phyloP scores from a whole-genome alignment of 257 asterid species.

The Gentiana dahurica region DNA sequence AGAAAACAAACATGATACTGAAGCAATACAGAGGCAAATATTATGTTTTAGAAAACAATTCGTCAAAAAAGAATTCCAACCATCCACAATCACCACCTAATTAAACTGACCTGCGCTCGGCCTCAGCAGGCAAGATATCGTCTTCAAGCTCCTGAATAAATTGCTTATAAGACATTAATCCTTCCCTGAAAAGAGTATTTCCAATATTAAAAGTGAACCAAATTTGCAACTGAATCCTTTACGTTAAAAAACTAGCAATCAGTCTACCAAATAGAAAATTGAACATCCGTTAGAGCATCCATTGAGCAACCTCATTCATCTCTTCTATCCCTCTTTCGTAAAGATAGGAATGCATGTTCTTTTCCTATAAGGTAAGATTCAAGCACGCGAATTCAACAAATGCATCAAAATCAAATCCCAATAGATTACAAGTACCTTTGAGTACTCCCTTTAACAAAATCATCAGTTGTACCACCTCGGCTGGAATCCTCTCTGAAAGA shows the following conservation, averaged over 20 bases:
- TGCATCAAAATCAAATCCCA: too few relatives aligned
- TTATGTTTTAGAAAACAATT: constrained; percentile 5
- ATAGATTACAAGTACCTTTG: constrained; percentile 39
- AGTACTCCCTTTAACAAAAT: constrained; percentile 40
- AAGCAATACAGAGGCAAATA: not conserved
- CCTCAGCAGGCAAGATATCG: constrained; percentile 92
- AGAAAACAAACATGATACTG: not conserved
- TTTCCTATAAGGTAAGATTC: not conserved
- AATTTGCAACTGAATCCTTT: too few relatives aligned
- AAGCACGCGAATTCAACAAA: not conserved
- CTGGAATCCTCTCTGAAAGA: constrained; percentile 72
- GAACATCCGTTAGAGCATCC: too few relatives aligned
- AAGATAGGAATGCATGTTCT: not conserved
- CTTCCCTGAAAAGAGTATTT: constrained; percentile 49
- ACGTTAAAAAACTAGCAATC: too few relatives aligned
- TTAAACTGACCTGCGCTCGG: constrained; percentile 74
- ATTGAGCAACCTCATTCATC: not conserved
- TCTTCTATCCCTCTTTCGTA: not conserved
- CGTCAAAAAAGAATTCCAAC: constrained; percentile 6
- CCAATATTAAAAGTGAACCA: too few relatives aligned
- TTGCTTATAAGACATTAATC: constrained; percentile 98
- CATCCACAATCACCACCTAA: not conserved
- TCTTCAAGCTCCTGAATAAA: constrained; percentile 99
- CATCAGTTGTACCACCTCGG: constrained; percentile 58
- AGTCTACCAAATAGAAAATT: too few relatives aligned